Conservation (phyloP, 768 basidiomycete species). For the Pleurotus giganteus region DNA sequence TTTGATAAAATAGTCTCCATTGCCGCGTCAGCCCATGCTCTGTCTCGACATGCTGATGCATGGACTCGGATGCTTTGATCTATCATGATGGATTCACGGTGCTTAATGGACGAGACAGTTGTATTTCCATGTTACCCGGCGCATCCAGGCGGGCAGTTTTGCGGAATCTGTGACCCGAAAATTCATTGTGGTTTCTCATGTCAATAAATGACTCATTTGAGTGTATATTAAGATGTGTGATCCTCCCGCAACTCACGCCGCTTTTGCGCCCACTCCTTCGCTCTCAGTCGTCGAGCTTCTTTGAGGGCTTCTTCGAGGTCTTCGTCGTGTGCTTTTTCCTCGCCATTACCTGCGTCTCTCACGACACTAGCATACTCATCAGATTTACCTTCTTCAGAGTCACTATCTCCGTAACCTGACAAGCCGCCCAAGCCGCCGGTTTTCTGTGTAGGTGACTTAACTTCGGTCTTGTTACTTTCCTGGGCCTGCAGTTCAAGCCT, state of each 20-base stretch:
- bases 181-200: no score
- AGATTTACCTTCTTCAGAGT: conserved; percentile 32
- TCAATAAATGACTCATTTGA: no score
- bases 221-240: no score
- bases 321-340: conserved; percentile 26
- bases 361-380: not conserved
- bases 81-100: no score
- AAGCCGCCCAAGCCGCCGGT: conserved; percentile 45
- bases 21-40: no score
- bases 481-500: conserved; percentile 27
- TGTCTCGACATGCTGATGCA: no score
- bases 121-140: no score
- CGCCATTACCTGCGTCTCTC: conserved; percentile 17
- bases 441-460: conserved; percentile 12
- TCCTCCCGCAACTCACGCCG: conserved; percentile 39
- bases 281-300: conserved; percentile 51
- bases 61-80: no score
- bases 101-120: no score
- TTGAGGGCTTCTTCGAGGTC: conserved; percentile 28
- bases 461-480: conserved; percentile 23
- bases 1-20: no score
- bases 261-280: conserved; percentile 57
- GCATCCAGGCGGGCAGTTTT: no score
- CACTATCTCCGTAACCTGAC: conserved; percentile 59
- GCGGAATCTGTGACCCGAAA: no score